A percentile compares a stretch with the other conserved stretches of the same genome.
These are phyloP conservation scores for Psilocybe cyanescens DNA, from an alignment of 768 basidiomycete species.

Conservation along the genomic window DNA sequence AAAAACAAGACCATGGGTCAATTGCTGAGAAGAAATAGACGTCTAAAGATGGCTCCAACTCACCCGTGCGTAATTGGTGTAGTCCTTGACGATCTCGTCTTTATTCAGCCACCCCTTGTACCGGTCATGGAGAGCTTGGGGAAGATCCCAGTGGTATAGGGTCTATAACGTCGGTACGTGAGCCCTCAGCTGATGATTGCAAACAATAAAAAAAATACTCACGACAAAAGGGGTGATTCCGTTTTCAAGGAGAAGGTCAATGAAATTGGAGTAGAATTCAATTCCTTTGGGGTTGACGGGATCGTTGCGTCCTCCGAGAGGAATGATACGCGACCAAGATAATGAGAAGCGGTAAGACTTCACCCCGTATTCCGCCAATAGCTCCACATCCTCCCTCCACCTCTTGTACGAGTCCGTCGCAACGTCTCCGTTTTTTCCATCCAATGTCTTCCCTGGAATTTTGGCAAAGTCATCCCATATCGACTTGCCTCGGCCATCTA, in stretches of 20 bases:
- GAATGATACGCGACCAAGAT: slow-evolving; percentile 78
- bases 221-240: slow-evolving; percentile 74
- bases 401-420: slow-evolving; percentile 73
- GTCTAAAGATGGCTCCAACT: slow-evolving; percentile 19
- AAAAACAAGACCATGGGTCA: slow-evolving; percentile 15
- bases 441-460: slow-evolving; percentile 67
- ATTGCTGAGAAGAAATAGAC: slow-evolving; percentile 20
- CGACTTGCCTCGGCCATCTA: slow-evolving; percentile 66
- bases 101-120: slow-evolving; percentile 81
- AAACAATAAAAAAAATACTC: slow-evolving; percentile 25
- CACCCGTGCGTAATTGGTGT: slow-evolving; percentile 58
- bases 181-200: not conserved
- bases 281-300: slow-evolving; percentile 74
- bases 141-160: slow-evolving; percentile 81
- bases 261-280: slow-evolving; percentile 69
- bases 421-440: slow-evolving; percentile 68
- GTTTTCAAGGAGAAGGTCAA: slow-evolving; percentile 64
- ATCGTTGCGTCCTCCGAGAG: slow-evolving; percentile 72
- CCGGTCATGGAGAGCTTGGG: slow-evolving; percentile 71
- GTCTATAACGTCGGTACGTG: slow-evolving; percentile 43
- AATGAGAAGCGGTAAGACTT: slow-evolving; percentile 80
- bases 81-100: slow-evolving; percentile 71
- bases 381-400: slow-evolving; percentile 69
- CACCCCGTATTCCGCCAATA: slow-evolving; percentile 66
- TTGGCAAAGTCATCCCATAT: slow-evolving; percentile 79